A percentile compares a stretch with the other conserved stretches of the same genome.
phyloP scores from a whole-genome alignment of 1,139 yeast genomes.

The Nakaseomyces sp. region DNA sequence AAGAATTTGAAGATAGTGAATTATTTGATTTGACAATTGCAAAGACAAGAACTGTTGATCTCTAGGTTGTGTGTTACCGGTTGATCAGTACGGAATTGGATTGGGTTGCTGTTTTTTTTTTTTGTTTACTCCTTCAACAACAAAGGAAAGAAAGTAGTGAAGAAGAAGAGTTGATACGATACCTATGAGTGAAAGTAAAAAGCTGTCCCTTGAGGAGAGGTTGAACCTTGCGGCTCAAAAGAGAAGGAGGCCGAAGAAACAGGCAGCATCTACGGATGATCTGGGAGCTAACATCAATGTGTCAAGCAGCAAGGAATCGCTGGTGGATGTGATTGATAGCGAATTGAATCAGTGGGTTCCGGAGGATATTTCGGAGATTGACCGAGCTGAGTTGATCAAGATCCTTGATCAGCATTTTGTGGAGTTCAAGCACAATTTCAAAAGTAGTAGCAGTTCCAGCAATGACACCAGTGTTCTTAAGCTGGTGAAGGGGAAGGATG shows the following conservation, averaged over 20 bases:
- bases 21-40: no score
- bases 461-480: constrained; percentile 14
- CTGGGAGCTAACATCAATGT: constrained; percentile 5
- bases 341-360: constrained; percentile 17
- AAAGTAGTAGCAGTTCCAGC: neutral
- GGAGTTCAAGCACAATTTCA: constrained; percentile 6
- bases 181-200: constrained; percentile 17
- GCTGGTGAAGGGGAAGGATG: constrained; percentile 30
- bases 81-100: no score
- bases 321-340: constrained; percentile 12
- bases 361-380: constrained; percentile 12
- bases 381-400: constrained; percentile 18
- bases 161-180: no score
- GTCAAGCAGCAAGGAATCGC: constrained; percentile 10
- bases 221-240: constrained; percentile 68
- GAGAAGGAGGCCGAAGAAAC: constrained; percentile 15
- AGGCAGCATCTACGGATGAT: constrained; percentile 9
- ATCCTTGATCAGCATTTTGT: constrained; percentile 18
- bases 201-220: constrained; percentile 69
- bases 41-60: no score
- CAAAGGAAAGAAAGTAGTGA: no score
- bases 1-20: no score
- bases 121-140: no score
- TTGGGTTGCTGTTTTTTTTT: no score
- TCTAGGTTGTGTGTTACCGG: no score